Conservation (phyloP, 768 basidiomycete genomes). For the Mycena maculata region DNA sequence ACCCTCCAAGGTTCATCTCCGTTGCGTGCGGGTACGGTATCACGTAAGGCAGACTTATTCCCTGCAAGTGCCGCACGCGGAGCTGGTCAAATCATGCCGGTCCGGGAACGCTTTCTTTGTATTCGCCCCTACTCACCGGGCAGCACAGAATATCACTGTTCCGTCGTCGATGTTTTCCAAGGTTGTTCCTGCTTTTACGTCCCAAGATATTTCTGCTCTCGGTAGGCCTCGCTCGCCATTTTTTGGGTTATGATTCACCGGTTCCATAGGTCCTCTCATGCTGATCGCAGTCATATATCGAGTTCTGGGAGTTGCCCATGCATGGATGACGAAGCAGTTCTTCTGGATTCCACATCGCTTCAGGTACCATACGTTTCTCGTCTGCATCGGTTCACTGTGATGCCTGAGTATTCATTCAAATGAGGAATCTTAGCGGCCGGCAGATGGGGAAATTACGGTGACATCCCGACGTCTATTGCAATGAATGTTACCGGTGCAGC, state of each 20-base stretch:
- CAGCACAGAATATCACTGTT: conserved; percentile 61
- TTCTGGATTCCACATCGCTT: conserved; percentile 87
- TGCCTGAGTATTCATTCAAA: neutral
- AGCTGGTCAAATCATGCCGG: conserved; percentile 70
- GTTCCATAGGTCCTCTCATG: conserved; percentile 65
- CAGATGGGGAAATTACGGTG: conserved; percentile 76
- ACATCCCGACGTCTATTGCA: conserved; percentile 75
- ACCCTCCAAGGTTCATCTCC: conserved; percentile 47
- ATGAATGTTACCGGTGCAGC: conserved; percentile 69
- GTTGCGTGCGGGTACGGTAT: conserved; percentile 66
- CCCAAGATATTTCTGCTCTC: conserved; percentile 65
- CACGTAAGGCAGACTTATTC: conserved; percentile 71
- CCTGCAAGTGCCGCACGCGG: conserved; percentile 68
- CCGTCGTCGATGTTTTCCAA: conserved; percentile 79
- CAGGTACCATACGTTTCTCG: conserved; percentile 50
- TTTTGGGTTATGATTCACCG: neutral
- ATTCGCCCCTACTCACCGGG: neutral
- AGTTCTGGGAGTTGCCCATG: conserved; percentile 62
- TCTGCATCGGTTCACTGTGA: neutral
- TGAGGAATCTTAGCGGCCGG: conserved; percentile 74
- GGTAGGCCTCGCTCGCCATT: conserved; percentile 49
- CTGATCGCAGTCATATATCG: conserved; percentile 73
- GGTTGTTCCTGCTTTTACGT: conserved; percentile 73
- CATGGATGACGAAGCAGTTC: conserved; percentile 66
- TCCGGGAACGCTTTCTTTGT: conserved; percentile 29